Evolutionary conservation across 164 flowering plant species (phyloP).

Genomic region (grape (Vitis vinifera)): DNA sequence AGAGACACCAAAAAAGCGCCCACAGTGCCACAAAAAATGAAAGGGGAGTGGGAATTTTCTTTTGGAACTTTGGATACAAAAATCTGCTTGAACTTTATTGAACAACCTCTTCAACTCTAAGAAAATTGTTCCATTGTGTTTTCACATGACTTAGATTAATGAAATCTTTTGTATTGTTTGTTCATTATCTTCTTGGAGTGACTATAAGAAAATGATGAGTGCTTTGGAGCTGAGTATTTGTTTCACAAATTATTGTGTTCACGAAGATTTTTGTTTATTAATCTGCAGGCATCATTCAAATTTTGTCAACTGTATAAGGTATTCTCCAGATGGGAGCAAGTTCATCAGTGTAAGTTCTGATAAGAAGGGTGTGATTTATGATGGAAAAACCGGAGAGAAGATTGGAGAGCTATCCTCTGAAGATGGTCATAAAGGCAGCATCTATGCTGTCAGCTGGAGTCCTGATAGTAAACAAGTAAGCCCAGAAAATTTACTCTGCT

Average conservation of each 20-base stretch:
- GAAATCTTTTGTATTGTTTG: no score
- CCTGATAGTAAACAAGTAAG: constrained; percentile 80
- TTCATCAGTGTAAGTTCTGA: constrained; percentile 96
- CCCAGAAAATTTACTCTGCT: neutral
- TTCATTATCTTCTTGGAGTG: no score
- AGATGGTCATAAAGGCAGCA: constrained; percentile 91
- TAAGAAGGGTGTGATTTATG: constrained; percentile 82
- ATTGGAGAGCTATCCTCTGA: constrained; percentile 81
- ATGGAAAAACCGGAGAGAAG: constrained; percentile 84
- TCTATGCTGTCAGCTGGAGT: constrained; percentile 98
- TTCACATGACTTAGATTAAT: no score
- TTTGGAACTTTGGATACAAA: no score
- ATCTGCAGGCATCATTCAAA: constrained; percentile 86
- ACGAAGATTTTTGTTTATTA: neutral
- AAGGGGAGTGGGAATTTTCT: no score
- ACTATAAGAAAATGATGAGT: no score
- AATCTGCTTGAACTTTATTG: no score
- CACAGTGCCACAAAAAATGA: no score
- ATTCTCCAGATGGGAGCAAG: constrained; percentile 94
- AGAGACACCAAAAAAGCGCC: no score
- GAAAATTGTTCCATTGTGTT: no score
- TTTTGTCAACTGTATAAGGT: constrained; percentile 91
- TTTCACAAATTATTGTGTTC: constrained; percentile 5
- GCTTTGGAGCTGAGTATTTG: no score
- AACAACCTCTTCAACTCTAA: no score